These are phyloP conservation scores for Tylopilus sp. DNA, from an alignment of 768 basidiomycete genomes.

Conservation along the genomic window DNA sequence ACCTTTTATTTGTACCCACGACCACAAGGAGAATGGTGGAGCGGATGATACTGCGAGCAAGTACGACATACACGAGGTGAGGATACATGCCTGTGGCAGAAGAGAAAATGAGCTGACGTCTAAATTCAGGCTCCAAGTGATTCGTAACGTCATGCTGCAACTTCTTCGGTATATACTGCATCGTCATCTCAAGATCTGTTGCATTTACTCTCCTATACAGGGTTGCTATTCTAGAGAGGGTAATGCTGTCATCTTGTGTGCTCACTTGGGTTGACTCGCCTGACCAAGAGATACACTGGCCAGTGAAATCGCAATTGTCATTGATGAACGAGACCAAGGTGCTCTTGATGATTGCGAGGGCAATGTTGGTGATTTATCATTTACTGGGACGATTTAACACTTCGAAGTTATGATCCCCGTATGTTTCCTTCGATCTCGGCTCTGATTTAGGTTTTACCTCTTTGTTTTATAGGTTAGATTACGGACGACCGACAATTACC, in stretches of 20 bases:
- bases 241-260: conserved; percentile 53
- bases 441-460: neutral
- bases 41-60: conserved; percentile 63
- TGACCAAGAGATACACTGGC: conserved; percentile 41
- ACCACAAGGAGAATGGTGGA: conserved; percentile 55
- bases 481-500: conserved; percentile 76
- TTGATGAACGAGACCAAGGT: conserved; percentile 67
- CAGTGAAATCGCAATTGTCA: conserved; percentile 53
- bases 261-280: conserved; percentile 50
- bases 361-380: conserved; percentile 22
- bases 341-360: conserved; percentile 53
- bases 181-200: neutral
- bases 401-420: conserved; percentile 54
- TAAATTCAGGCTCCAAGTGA: conserved; percentile 40
- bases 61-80: conserved; percentile 71
- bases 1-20: conserved; percentile 70
- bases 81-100: no score
- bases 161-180: conserved; percentile 36
- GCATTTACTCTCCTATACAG: conserved; percentile 32
- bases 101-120: no score
- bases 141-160: conserved; percentile 51
- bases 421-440: conserved; percentile 11
- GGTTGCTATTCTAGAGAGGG: conserved; percentile 45
- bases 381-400: conserved; percentile 35
- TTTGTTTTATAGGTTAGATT: conserved; percentile 49